Base-by-base conservation (phyloP, 2,329 filamentous ascomycete genomes). In the Leptographium galeiforme region DNA sequence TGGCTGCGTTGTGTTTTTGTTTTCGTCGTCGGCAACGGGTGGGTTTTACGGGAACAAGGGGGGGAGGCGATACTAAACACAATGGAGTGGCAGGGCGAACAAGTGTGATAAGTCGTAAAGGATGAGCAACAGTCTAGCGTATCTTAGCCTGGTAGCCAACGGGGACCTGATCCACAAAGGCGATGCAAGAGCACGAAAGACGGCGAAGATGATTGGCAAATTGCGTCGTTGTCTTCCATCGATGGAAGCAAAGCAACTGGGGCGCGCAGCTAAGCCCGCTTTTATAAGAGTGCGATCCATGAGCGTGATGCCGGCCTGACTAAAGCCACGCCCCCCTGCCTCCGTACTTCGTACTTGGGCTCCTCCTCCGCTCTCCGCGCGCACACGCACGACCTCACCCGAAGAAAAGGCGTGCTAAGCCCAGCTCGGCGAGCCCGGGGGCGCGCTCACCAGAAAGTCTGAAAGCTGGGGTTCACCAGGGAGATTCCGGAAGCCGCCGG, bases 261-360 rank as follows among this genome's bases (percentile, higher is more conserved):
- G 43, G 10, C 25, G 33, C 44, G 54, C 38, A 51, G 52, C 18
- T 38, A 48, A 51, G 51, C 51, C 46, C 43, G 48, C 48, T 53
- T 57, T 55, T 55, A 55, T 57, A 53, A 25, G 43, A 40, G 25
- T 4, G n/a, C 6, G 19, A 16, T 11, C 50, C 14, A 18, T 19
- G 25, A 8, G 12, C 33, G 30, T 47, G 13, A 47, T 47, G 44
- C 25, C 14, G 47, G n/a, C 8, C 18, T 46, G 49, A 50, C 53
- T 53, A 53, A 40, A 47, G 11, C 13, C 52, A 54, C 53, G 10
- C 53, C 53, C 53, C 45, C 18, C 34, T 39, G n/a, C n/a, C n/a
- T n/a, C n/a, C n/a, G n/a, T n/a, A n/a, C n/a, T n/a, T n/a, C n/a
- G n/a, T n/a, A n/a, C n/a, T 13, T 34, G 4, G 18, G 36, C n/a